Percentiles rank a stretch among this genome's conserved stretches.
phyloP scores from a whole-genome alignment of 2,329 filamentous ascomycete species.

The Stagonosporopsis rhizophila region DNA sequence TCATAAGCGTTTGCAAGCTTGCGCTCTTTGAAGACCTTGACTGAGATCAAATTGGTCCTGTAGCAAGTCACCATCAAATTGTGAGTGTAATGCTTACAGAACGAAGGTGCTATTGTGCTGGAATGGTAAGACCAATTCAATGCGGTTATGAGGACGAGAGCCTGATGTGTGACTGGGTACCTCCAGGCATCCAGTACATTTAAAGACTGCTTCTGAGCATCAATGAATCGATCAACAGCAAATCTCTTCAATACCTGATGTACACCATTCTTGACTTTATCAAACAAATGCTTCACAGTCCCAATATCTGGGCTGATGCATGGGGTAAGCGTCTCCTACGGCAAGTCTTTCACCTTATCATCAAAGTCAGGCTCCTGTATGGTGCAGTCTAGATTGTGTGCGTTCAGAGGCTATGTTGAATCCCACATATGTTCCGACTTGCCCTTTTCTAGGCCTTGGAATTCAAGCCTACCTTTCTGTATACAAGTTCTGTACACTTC shows the following conservation, averaged over 20 bases:
- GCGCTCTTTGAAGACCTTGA: not conserved
- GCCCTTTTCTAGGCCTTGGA: not conserved
- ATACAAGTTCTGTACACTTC: not conserved
- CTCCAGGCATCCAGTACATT: not conserved
- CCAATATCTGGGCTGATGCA: not conserved
- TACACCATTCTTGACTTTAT: not conserved
- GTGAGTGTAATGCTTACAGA: not conserved
- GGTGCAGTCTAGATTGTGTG: not conserved
- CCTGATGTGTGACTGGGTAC: not conserved
- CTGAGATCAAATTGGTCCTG: not conserved
- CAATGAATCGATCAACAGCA: not conserved
- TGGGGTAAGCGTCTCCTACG: not conserved
- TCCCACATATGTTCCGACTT: not conserved
- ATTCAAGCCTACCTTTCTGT: not conserved
- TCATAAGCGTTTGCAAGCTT: not conserved
- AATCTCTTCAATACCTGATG: not conserved
- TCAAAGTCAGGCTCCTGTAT: not conserved
- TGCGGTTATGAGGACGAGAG: not conserved
- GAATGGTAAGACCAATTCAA: not conserved
- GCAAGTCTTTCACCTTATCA: not conserved
- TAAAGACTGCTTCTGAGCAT: not conserved
- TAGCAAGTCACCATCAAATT: not conserved
- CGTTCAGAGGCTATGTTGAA: conserved; percentile 3
- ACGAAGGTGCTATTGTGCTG: not conserved
- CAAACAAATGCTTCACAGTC: conserved; percentile 4